Evolutionary conservation across 2,329 filamentous ascomycete species (phyloP), one percentile per base, ranked within the genome.

Genomic region (Dryadomyces sulphureus): DNA sequence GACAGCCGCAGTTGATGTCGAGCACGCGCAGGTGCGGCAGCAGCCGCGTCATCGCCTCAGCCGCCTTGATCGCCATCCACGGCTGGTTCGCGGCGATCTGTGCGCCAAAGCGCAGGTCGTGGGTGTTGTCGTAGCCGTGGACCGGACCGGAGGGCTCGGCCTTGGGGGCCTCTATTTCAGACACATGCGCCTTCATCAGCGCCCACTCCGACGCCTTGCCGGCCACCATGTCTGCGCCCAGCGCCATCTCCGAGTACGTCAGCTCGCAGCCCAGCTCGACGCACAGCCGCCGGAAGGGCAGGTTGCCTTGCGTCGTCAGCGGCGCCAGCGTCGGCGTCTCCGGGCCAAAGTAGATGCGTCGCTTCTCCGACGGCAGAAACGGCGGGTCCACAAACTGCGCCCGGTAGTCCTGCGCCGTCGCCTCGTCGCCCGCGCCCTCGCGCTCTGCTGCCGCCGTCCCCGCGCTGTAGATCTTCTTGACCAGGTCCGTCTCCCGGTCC

Each of bases 191-290:
- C 62, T 92, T 93, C 72, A 96, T 77, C 46, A 98, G 69, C 19
- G 92, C 88, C 92, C 92, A 98, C 66, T 98, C 92, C 2, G 81
- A 73, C 64, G 90, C 93, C 52, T 84, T 77, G 32, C 92, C 92
- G 62, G 95, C 88, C 6, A 98, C 73, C 38, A 98, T 66, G 9
- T 90, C 89, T 62, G 94, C 68, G 24, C 86, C 81, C 75, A 98
- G 84, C 4, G 90, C 92, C 92, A 98, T 98, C 64, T 98, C 92
- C 0, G 90, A 96, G 68, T 94, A 98, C 0, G 92, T 98, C 42
- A 94, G 72, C 59, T 95, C 84, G 24, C 88, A 89, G 32, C 92
- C 92, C 21, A 96, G 73, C 46, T 89, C 83, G 12, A 87, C 81
- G 57, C 89, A 95, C 25, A 98, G 75, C 43, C 92, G 78, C 47